Percentiles rank a stretch among this genome's conserved stretches.
phyloP scores from a whole-genome alignment of 305 asterid species.

The Rubia peregrina region DNA sequence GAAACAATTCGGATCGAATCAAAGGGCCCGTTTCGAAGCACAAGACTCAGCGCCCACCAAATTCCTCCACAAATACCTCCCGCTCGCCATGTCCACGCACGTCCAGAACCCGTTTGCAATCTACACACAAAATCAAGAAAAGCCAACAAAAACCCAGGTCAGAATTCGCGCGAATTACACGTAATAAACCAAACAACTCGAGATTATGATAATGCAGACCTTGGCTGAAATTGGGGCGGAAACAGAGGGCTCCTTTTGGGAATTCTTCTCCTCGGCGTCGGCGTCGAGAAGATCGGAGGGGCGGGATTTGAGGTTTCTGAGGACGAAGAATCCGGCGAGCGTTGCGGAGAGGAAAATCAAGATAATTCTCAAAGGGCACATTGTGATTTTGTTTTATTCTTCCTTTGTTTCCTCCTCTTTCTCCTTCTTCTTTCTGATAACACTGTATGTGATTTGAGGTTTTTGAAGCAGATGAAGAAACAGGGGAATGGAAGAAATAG shows the following conservation, averaged over 20 bases:
- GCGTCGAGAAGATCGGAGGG: conserved; percentile 16
- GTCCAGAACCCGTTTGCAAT: conserved; percentile 40
- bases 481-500: conserved; percentile 1
- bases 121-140: conserved; percentile 12
- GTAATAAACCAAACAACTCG: background rate
- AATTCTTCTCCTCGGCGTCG: conserved; percentile 10
- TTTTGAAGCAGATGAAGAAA: conserved; percentile 8
- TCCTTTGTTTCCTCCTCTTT: background rate
- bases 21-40: conserved; percentile 16
- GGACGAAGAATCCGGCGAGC: conserved; percentile 42
- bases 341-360: conserved; percentile 43
- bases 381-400: conserved; percentile 4
- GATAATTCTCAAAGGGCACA: conserved; percentile 45
- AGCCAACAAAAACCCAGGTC: background rate
- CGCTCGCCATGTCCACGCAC: conserved; percentile 49
- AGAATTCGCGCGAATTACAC: background rate
- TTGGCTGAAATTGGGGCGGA: conserved; percentile 21
- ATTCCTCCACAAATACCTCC: conserved; percentile 45
- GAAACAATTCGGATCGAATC: conserved; percentile 8
- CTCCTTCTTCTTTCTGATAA: too few relatives aligned
- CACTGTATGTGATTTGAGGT: background rate
- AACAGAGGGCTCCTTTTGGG: conserved; percentile 17
- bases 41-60: conserved; percentile 27
- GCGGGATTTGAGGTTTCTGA: conserved; percentile 36
- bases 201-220: conserved; percentile 1